These are phyloP conservation scores for Henckelia pumila DNA, from an alignment of 257 asterid species.

Conservation along the genomic window DNA sequence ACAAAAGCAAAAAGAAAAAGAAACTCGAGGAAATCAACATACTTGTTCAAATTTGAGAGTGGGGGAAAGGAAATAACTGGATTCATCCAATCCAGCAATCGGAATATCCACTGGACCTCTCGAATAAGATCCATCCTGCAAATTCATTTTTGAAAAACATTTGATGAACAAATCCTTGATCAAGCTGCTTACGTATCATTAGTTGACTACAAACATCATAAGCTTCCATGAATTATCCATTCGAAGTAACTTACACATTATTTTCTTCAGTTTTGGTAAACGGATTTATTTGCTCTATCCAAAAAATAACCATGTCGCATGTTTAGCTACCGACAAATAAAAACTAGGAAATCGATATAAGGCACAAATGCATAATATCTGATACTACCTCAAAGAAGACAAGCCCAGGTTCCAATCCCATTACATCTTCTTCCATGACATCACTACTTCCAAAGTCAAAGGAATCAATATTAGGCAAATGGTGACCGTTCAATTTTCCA, in stretches of 20 bases:
- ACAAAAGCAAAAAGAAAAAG: constrained; percentile 11
- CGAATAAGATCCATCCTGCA: constrained; percentile 98
- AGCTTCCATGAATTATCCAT: neutral
- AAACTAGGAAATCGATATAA: constrained; percentile 5
- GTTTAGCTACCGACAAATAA: neutral
- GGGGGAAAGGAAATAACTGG: constrained; percentile 76
- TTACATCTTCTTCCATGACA: constrained; percentile 94
- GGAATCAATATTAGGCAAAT: constrained; percentile 71
- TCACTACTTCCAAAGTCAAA: constrained; percentile 76
- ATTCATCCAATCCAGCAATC: constrained; percentile 58
- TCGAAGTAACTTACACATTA: neutral
- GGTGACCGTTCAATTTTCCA: constrained; percentile 26
- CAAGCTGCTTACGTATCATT: constrained; percentile 19
- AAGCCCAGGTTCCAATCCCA: constrained; percentile 96
- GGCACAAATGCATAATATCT: constrained; percentile 2
- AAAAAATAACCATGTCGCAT: constrained; percentile 13
- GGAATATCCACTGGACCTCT: constrained; percentile 95
- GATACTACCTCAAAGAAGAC: constrained; percentile 86
- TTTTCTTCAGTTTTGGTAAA: neutral
- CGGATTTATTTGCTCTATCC: neutral
- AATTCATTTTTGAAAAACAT: constrained; percentile 23
- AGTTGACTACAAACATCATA: neutral
- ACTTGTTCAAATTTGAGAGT: constrained; percentile 95
- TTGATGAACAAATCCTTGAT: constrained; percentile 19
- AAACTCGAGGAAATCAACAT: constrained; percentile 28